Conservation (phyloP, 2,329 filamentous ascomycete genomes). For the Exophiala sideris region DNA sequence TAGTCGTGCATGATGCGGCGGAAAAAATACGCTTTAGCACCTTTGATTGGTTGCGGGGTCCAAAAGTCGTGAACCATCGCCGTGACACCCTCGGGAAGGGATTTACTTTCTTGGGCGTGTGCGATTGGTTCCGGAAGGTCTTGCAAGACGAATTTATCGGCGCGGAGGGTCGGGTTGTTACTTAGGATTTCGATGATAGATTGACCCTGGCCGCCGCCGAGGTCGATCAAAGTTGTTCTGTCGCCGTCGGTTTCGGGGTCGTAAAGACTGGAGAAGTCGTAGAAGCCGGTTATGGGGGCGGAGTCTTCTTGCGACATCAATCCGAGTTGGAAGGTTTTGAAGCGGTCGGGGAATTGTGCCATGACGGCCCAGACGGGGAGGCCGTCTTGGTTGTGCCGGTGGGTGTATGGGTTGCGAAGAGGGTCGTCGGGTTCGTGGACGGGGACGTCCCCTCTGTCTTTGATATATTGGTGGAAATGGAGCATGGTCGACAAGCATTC, state of each 20-base stretch:
- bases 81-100: slow-evolving; percentile 19
- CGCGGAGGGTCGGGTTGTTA: slow-evolving; percentile 7
- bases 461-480: slow-evolving; percentile 12
- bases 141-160: slow-evolving; percentile 17
- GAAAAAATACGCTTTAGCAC: slow-evolving; percentile 33
- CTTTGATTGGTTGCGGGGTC: slow-evolving; percentile 21
- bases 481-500: slow-evolving; percentile 7
- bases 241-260: slow-evolving; percentile 9
- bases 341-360: slow-evolving; percentile 25
- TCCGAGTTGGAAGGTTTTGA: slow-evolving; percentile 31
- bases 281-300: slow-evolving; percentile 16
- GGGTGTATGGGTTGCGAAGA: slow-evolving; percentile 29
- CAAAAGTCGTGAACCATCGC: slow-evolving; percentile 25
- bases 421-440: slow-evolving; percentile 14
- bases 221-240: slow-evolving; percentile 17
- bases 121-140: slow-evolving; percentile 16
- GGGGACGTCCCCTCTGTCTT: slow-evolving; percentile 3
- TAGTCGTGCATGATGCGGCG: slow-evolving; percentile 34
- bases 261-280: slow-evolving; percentile 10
- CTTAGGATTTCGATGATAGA: slow-evolving; percentile 17
- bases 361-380: slow-evolving; percentile 31
- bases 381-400: slow-evolving; percentile 27
- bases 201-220: slow-evolving; percentile 25
- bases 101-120: slow-evolving; percentile 6
- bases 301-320: slow-evolving; percentile 20